Evolutionary conservation across 139 green algal genomes (phyloP).

Genomic region (Closterium sp.): DNA sequence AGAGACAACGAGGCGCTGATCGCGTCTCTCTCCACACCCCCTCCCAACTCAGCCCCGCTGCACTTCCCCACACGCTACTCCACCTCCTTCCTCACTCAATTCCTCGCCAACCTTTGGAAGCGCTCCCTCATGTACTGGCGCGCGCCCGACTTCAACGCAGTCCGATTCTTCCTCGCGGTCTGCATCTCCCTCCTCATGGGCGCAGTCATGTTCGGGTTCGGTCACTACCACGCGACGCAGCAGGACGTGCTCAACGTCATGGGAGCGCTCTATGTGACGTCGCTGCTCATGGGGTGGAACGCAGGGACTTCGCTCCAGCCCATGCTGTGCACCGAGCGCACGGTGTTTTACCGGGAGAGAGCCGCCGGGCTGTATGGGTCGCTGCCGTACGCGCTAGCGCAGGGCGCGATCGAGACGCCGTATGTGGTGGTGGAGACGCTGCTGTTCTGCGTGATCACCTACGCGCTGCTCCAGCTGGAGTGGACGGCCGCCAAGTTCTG

Average conservation of each 20-base stretch:
- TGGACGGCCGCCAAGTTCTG: conserved; percentile 21
- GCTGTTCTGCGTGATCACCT: background rate
- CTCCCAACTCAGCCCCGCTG: background rate
- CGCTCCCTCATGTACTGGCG: conserved; percentile 23
- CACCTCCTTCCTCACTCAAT: conserved; percentile 3
- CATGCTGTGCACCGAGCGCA: conserved; percentile 37
- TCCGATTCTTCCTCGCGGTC: conserved; percentile 32
- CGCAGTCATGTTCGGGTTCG: conserved; percentile 15
- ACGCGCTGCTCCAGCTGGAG: background rate
- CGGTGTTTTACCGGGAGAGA: conserved; percentile 48
- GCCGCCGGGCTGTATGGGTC: conserved; percentile 51
- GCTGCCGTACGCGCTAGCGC: conserved; percentile 51
- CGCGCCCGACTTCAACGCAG: conserved; percentile 29
- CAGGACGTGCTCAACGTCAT: conserved; percentile 44
- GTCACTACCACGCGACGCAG: background rate
- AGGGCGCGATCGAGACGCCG: conserved; percentile 20
- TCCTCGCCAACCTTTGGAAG: conserved; percentile 12
- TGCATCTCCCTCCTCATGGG: conserved; percentile 33
- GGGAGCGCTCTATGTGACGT: conserved; percentile 50
- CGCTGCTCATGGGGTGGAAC: conserved; percentile 59
- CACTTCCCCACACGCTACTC: conserved; percentile 11
- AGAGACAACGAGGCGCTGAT: conserved; percentile 28
- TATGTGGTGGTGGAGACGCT: conserved; percentile 2
- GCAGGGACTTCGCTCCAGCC: conserved; percentile 51
- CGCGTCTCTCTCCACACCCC: background rate